Evolutionary conservation across 2,329 filamentous ascomycete genomes (phyloP), one percentile per base, ranked within the genome.

Genomic region (Trichophyton benhamiae): DNA sequence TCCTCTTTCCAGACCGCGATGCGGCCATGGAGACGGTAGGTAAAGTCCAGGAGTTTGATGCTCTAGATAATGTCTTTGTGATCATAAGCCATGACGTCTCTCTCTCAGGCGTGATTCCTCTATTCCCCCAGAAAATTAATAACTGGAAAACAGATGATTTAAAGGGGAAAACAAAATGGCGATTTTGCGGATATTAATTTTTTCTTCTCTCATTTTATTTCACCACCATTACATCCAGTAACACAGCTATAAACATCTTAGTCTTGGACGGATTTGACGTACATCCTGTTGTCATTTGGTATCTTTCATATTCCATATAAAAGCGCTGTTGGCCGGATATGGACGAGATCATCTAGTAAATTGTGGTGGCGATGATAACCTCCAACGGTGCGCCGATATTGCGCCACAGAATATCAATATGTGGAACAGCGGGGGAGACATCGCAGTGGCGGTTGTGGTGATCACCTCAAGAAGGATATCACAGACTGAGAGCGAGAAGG

Each of bases 401-500:
- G 46, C 46, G 46, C 46, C 46, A 52, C 22, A 11, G 22, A 15
- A 15, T 27, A 52, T 52, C 20, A 30, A 52, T 38, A 38, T 52
- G 48, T 30, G 41, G 22, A 52, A 30, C 20, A 11, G 42, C 36
- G 25, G 52, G 22, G 38, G 42, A 42, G 55, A 30, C 13, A 20
- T 15, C 36, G 36, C 27, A 38, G 53, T 58, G 17, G 49, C 49
- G 53, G 49, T 44, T 61, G 57, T 58, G 44, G 53, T 30, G 44
- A 61, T 58, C 60, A 44, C 33, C 22, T 22, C 20, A 27, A 52
- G 20, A 15, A 25, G 46, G 22, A 27, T 27, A 27, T 30, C 46
- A 30, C 4, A 52, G 11, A 52, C 25, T 5, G 46, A n/a, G 9
- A 27, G 46, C 46, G 22, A 30, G 46, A 25, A 52, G 11, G 22